Evolutionary conservation across 2,329 filamentous ascomycete species (phyloP).

Genomic region (Colletotrichum cereale): DNA sequence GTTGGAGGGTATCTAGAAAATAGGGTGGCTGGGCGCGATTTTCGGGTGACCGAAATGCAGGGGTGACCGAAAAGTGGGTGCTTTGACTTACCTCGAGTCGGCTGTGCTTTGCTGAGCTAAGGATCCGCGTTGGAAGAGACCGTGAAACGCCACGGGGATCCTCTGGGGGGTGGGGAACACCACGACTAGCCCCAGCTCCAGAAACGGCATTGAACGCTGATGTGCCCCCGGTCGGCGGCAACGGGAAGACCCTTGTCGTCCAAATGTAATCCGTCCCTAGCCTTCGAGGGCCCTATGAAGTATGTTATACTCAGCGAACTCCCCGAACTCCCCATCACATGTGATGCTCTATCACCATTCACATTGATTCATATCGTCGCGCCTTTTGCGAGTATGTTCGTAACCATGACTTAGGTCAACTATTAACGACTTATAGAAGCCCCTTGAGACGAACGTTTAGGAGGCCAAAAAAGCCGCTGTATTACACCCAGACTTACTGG

Average conservation of each 20-base stretch:
- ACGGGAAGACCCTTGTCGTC: conserved; percentile 37
- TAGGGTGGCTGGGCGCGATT: too few species aligned
- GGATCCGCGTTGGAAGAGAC: conserved; percentile 21
- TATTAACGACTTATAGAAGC: conserved; percentile 15
- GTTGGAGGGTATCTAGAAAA: too few species aligned
- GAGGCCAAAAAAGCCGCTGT: conserved; percentile 2
- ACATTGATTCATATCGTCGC: background rate
- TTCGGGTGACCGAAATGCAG: too few species aligned
- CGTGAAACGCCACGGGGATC: conserved; percentile 36
- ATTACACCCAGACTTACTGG: conserved; percentile 3
- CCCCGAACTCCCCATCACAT: background rate
- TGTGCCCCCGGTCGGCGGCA: conserved; percentile 10
- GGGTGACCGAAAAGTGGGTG: too few species aligned
- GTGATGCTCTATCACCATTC: background rate
- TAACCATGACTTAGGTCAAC: conserved; percentile 15
- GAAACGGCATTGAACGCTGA: conserved; percentile 13
- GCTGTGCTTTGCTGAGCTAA: conserved; percentile 31
- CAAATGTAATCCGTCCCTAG: conserved; percentile 16
- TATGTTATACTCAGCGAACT: background rate
- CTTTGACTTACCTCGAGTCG: background rate
- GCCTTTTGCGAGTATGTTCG: background rate
- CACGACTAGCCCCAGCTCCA: conserved; percentile 6
- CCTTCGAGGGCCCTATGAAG: background rate
- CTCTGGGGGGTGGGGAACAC: conserved; percentile 26
- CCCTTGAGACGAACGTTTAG: conserved; percentile 3